These are phyloP conservation scores for Phoenix dactylifera DNA, from an alignment of 176 grass and related monocot genomes.

Conservation along the genomic window DNA sequence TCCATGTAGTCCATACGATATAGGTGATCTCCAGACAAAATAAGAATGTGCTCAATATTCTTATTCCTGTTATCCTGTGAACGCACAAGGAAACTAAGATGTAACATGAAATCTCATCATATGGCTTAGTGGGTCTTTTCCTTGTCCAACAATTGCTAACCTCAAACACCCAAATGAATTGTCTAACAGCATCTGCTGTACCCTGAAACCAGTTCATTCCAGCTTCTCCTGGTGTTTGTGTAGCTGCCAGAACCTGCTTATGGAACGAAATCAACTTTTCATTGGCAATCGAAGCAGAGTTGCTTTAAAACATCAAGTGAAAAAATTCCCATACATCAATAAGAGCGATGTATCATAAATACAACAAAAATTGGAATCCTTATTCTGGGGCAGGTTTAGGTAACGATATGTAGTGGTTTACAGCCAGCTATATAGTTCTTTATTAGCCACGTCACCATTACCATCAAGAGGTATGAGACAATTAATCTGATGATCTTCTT, in stretches of 20 bases:
- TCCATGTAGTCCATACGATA: slow-evolving; percentile 84
- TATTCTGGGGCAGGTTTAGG: too few species aligned
- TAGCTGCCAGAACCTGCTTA: slow-evolving; percentile 60
- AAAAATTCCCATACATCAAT: too few species aligned
- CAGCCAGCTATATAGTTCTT: too few species aligned
- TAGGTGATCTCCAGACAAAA: slow-evolving; percentile 66
- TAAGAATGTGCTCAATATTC: slow-evolving; percentile 56
- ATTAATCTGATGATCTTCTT: too few species aligned
- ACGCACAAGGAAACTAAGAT: neutral
- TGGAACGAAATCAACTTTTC: neutral
- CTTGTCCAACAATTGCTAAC: slow-evolving; percentile 1
- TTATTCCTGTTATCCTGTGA: slow-evolving; percentile 39
- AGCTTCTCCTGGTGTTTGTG: slow-evolving; percentile 52
- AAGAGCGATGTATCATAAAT: too few species aligned
- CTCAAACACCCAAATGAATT: slow-evolving; percentile 73
- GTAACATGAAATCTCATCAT: slow-evolving; percentile 1
- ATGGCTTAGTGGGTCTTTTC: neutral
- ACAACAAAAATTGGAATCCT: too few species aligned
- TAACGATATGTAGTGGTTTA: too few species aligned
- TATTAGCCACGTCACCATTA: too few species aligned
- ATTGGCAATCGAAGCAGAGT: too few species aligned
- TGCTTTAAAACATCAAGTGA: too few species aligned
- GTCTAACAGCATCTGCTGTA: slow-evolving; percentile 56
- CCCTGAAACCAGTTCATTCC: slow-evolving; percentile 65
- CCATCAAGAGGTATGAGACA: too few species aligned